Conservation (phyloP, 345 rosid species). For the Linum tenue region DNA sequence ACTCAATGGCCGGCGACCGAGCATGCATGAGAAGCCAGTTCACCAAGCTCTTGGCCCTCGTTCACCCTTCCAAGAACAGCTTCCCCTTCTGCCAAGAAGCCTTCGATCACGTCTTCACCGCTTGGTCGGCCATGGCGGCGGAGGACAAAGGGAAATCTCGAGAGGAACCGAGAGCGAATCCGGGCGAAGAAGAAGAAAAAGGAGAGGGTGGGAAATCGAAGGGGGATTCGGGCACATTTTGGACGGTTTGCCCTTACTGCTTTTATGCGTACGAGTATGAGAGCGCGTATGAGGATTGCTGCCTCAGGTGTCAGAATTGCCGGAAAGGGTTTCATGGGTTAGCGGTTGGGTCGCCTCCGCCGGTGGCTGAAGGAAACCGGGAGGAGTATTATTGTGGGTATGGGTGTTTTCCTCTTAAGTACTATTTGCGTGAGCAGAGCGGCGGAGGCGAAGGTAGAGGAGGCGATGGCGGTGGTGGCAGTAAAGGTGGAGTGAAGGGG, state of each 20-base stretch:
- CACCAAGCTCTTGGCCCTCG: not conserved
- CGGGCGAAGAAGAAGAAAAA: too few species aligned
- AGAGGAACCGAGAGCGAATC: too few species aligned
- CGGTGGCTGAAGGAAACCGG: slow-evolving; percentile 11
- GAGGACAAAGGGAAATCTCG: not conserved
- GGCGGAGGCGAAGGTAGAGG: not conserved
- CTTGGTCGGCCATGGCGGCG: not conserved
- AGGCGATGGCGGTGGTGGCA: not conserved
- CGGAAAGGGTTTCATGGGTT: slow-evolving; percentile 13
- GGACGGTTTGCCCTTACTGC: slow-evolving; percentile 21
- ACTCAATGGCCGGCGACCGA: not conserved
- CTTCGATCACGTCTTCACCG: not conserved
- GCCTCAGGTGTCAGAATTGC: slow-evolving; percentile 20
- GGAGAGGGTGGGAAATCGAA: not conserved
- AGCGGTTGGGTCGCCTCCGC: slow-evolving; percentile 5
- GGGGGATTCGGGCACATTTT: not conserved
- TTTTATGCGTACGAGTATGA: slow-evolving; percentile 12
- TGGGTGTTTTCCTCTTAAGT: slow-evolving; percentile 10
- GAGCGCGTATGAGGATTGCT: slow-evolving; percentile 8
- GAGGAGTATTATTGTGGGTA: slow-evolving; percentile 11
- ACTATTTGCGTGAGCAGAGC: not conserved
- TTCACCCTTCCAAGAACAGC: not conserved
- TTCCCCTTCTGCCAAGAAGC: slow-evolving; percentile 7
- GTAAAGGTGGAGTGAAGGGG: slow-evolving; percentile 7
- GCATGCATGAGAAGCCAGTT: not conserved